Evolutionary conservation across 805 yeast genomes (phyloP), one percentile per base, ranked within the genome.

Genomic region (Sugiyamaella qingdaonensis): DNA sequence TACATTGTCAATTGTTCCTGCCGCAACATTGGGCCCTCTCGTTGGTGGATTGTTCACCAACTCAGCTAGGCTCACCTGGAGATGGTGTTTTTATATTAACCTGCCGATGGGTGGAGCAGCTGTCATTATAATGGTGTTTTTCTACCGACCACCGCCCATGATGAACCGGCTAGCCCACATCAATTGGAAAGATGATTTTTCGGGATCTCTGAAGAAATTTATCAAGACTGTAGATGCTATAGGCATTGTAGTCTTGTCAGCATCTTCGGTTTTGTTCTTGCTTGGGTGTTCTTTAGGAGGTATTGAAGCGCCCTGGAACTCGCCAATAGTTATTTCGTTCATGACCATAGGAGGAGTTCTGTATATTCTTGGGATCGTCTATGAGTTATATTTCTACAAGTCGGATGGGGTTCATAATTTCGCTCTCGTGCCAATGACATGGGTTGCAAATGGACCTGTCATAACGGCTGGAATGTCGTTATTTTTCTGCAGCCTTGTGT

Each of bases 1-100:
- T 3, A 35, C 43, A 13, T 16, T 46, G 35, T 18, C 47, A 29
- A 11, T 31, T 13, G 49, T 33, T 10, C 47, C 44, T 10, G 55
- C 53, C 14, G 75, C 76, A 57, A 73, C 76, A 0, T 59, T 75
- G 9, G 85, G 84, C 1, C 85, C 86, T 0, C 73, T 81, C 42
- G 55, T 79, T 7, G 78, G 81, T 67, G 77, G 81, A 39, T 78
- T 72, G 0, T 77, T 79, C 58, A 71, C 78, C 8, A 39, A 45
- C 21, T 36, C 52, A 9, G 64, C 69, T 49, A 59, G 61, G 42
- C 64, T 73, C 4, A 64, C 67, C 2, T 81, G 86, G 86, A 71
- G 80, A 52, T 73, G 77, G 57, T 73, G 78, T 51, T 82, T 77
- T 60, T 78, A 76, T 60, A 61, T 76, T 48, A 64, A 76, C 58